Conservation (phyloP, 2,329 filamentous ascomycete genomes). For the Monilinia vaccinii-corymbosi region DNA sequence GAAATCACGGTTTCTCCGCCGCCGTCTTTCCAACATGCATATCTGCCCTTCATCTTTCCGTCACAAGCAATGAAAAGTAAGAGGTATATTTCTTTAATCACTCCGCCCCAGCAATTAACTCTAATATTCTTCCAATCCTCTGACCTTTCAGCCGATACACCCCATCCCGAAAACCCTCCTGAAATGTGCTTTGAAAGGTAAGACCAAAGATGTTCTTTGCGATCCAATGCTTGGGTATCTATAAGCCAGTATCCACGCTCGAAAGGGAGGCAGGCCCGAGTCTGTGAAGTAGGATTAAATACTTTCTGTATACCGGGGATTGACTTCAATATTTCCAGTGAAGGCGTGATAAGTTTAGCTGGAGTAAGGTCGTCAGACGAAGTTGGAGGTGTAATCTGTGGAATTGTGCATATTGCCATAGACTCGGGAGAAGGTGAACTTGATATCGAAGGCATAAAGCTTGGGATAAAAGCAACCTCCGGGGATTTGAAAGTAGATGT, state of each 20-base stretch:
- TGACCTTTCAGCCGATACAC: slow-evolving; percentile 48
- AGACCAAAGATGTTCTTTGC: slow-evolving; percentile 49
- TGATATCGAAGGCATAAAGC: not conserved
- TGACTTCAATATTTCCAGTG: slow-evolving; percentile 40
- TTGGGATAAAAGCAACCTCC: not conserved
- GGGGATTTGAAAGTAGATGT: not conserved
- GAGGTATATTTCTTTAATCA: slow-evolving; percentile 64
- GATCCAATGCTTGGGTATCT: slow-evolving; percentile 46
- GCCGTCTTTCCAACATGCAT: slow-evolving; percentile 58
- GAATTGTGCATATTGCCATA: slow-evolving; percentile 37
- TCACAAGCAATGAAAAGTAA: slow-evolving; percentile 65
- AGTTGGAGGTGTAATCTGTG: slow-evolving; percentile 44
- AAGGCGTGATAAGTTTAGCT: slow-evolving; percentile 45
- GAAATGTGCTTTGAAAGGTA: slow-evolving; percentile 52
- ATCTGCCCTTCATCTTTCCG: slow-evolving; percentile 48
- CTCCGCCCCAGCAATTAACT: slow-evolving; percentile 70
- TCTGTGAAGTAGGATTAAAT: slow-evolving; percentile 43
- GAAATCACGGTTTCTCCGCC: slow-evolving; percentile 35
- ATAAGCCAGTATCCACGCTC: slow-evolving; percentile 77
- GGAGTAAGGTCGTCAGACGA: slow-evolving; percentile 38
- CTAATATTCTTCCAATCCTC: slow-evolving; percentile 39
- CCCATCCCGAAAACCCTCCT: slow-evolving; percentile 56
- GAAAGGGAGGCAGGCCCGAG: slow-evolving; percentile 42
- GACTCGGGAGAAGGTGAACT: not conserved
- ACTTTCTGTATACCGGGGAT: slow-evolving; percentile 42